Evolutionary conservation across 2,329 filamentous ascomycete genomes (phyloP), one percentile per base, ranked within the genome.

Genomic region (Neofusicoccum laricinum): DNA sequence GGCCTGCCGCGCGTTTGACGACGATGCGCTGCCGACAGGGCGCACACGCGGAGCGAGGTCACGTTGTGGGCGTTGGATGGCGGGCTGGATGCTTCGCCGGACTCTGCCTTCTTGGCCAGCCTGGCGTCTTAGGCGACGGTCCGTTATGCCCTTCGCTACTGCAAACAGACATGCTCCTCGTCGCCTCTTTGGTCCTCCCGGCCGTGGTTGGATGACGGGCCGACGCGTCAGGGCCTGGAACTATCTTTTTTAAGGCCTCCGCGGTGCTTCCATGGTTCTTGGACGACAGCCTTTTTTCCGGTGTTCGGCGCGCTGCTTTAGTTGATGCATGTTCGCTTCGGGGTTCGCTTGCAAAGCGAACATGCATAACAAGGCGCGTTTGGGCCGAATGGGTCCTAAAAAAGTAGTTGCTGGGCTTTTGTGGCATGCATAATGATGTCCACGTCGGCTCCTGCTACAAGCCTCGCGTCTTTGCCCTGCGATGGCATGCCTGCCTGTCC

Each of bases 1-100:
- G 50, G 50, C 50, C 50, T 41, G 50, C 50, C 50, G 17, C 50
- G 50, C 50, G 50, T 55, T 55, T 55, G 25, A 30, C 25, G 50
- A n/a, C 50, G 15, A 55, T 40, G 50, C 50, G n/a, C n/a, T n/a
- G n/a, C n/a, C n/a, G n/a, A n/a, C n/a, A n/a, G n/a, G n/a, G n/a
- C n/a, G n/a, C n/a, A n/a, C n/a, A n/a, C n/a, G n/a, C 25, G 34
- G 34, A 40, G 50, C 49, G 49, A 53, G 30, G 30, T 12, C 25
- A 6, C 25, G 25, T 7, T 30, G 25, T 30, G 25, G 45, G 12
- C 45, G 21, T 1, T 19, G 45, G 17, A 11, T 25, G 17, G 6
- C 17, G 25, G 25, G 45, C 45, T 48, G 45, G n/a, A 40, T 21
- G 50, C 15, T 17, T 40, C 19, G 30, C 19, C 32, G 32, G 34